Evolutionary conservation across 2,329 filamentous ascomycete species (phyloP).

Genomic region (Setomelanomma holmii): DNA sequence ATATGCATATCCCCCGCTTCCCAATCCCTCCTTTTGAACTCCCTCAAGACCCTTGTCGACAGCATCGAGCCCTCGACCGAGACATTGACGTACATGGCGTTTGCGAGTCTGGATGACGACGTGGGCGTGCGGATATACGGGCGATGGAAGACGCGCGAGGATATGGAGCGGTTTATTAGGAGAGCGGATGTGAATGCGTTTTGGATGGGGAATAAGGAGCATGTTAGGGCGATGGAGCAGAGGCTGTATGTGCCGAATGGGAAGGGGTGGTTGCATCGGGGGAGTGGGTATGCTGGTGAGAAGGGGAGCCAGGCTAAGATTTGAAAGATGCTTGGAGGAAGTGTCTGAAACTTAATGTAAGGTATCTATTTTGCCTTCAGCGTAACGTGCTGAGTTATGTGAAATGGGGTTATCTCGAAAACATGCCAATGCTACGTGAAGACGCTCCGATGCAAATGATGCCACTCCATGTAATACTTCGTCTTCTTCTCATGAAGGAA

Average conservation of each 20-base stretch:
- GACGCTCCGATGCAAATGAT: slow-evolving; percentile 29
- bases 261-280: slow-evolving; percentile 43
- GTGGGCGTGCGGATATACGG: slow-evolving; percentile 34
- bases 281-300: slow-evolving; percentile 16
- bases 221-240: slow-evolving; percentile 37
- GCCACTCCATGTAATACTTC: slow-evolving; percentile 10
- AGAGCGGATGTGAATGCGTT: slow-evolving; percentile 32
- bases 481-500: slow-evolving; percentile 11
- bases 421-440: slow-evolving; percentile 18
- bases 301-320: not conserved
- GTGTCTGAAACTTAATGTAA: not conserved
- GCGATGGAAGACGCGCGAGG: slow-evolving; percentile 32
- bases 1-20: slow-evolving; percentile 12
- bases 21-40: slow-evolving; percentile 5
- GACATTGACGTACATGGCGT: slow-evolving; percentile 38
- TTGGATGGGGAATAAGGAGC: slow-evolving; percentile 36
- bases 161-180: slow-evolving; percentile 32
- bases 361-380: slow-evolving; percentile 8
- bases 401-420: slow-evolving; percentile 28
- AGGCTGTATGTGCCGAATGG: slow-evolving; percentile 41
- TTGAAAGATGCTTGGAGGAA: not conserved
- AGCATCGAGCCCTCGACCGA: slow-evolving; percentile 10
- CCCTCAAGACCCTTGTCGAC: slow-evolving; percentile 20
- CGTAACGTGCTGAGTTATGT: slow-evolving; percentile 3
- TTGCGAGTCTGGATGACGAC: slow-evolving; percentile 39